Evolutionary conservation across 805 yeast species (phyloP).

Genomic region (Suhomyces emberorum): DNA sequence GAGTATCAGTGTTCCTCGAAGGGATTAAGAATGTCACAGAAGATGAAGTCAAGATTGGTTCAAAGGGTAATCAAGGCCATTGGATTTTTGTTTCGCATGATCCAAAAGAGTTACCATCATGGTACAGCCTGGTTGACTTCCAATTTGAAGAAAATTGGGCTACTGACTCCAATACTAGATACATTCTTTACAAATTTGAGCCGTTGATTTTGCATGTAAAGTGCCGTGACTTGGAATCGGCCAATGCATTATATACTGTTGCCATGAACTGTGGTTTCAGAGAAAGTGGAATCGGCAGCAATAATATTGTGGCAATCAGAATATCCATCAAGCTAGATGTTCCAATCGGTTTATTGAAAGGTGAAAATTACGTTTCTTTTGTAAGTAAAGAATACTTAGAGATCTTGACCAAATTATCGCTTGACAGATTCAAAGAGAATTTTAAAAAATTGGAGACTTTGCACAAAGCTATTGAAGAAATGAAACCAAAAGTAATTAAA

Average conservation of each 20-base stretch:
- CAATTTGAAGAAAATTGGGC: constrained; percentile 5
- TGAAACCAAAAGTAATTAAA: constrained; percentile 13
- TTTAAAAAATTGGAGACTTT: constrained; percentile 51
- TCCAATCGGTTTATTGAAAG: constrained; percentile 62
- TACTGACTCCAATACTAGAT: constrained; percentile 37
- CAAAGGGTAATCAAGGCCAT: constrained; percentile 80
- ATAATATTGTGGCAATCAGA: constrained; percentile 74
- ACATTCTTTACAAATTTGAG: constrained; percentile 73
- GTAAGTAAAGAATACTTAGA: constrained; percentile 53
- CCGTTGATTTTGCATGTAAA: constrained; percentile 83
- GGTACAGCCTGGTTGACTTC: constrained; percentile 42
- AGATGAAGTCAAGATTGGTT: constrained; percentile 51
- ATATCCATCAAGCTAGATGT: constrained; percentile 70
- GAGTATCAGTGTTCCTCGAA: constrained; percentile 79
- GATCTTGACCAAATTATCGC: constrained; percentile 51
- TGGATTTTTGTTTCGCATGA: constrained; percentile 84
- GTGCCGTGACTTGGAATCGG: constrained; percentile 59
- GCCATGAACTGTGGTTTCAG: constrained; percentile 87
- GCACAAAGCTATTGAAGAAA: constrained; percentile 36
- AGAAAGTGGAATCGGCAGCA: constrained; percentile 82
- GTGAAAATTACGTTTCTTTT: constrained; percentile 32
- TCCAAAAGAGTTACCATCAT: constrained; percentile 40
- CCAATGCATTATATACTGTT: constrained; percentile 57
- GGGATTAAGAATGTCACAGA: constrained; percentile 48
- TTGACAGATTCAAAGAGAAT: constrained; percentile 67